Conservation (phyloP, 2,329 filamentous ascomycete genomes). For the Mycosphaerella arachidis region DNA sequence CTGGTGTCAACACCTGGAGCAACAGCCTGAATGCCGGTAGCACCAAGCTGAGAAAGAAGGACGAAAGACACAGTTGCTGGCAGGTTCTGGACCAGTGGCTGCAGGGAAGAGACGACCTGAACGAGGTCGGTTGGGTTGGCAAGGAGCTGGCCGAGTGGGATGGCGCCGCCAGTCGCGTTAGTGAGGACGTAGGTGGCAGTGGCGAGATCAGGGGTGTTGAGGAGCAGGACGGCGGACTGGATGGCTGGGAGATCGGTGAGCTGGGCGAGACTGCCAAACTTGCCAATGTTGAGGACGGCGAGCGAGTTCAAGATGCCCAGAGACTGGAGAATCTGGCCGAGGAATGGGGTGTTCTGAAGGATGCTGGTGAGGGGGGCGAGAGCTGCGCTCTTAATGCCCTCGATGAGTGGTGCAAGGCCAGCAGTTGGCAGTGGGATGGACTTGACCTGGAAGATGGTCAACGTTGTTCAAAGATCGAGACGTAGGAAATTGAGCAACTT, state of each 20-base stretch:
- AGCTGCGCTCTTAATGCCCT: slow-evolving; percentile 5
- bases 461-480: too few relatives aligned
- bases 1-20: slow-evolving; percentile 1
- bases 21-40: slow-evolving; percentile 2
- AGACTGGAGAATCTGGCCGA: slow-evolving; percentile 5
- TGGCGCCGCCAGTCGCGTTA: not conserved
- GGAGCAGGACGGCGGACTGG: slow-evolving; percentile 7
- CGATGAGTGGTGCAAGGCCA: slow-evolving; percentile 6
- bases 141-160: slow-evolving; percentile 6
- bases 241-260: slow-evolving; percentile 13
- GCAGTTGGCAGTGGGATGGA: slow-evolving; percentile 9
- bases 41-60: slow-evolving; percentile 9
- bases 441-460: slow-evolving; percentile 4
- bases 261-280: slow-evolving; percentile 9
- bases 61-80: slow-evolving; percentile 6
- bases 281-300: slow-evolving; percentile 10
- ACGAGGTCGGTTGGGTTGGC: slow-evolving; percentile 8
- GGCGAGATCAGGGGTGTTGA: slow-evolving; percentile 14
- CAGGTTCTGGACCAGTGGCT: slow-evolving; percentile 3
- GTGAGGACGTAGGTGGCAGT: slow-evolving; percentile 6
- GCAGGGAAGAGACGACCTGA: slow-evolving; percentile 1
- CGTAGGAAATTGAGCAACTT: too few relatives aligned
- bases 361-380: slow-evolving; percentile 3
- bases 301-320: slow-evolving; percentile 14
- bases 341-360: slow-evolving; percentile 8